These are phyloP conservation scores for Ruellia speciosa DNA, from an alignment of 305 asterid species.

Conservation along the genomic window DNA sequence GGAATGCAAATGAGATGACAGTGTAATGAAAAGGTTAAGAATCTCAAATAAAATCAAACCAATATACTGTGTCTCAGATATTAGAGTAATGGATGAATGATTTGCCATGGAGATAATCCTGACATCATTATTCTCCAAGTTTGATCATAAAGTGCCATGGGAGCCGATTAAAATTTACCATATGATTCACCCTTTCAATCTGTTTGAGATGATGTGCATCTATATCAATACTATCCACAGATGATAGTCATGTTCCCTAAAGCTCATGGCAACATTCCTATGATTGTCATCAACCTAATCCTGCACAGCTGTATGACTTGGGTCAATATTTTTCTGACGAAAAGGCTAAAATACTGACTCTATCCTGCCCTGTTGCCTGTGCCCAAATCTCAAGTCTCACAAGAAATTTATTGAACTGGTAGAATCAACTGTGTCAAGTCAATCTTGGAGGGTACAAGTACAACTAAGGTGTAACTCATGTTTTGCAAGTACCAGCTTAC, in stretches of 20 bases:
- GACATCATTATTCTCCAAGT: too few relatives aligned
- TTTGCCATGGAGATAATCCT: too few relatives aligned
- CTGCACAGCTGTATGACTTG: neutral
- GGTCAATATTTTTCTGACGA: too few relatives aligned
- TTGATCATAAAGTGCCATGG: neutral
- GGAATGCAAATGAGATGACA: neutral
- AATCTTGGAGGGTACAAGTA: neutral
- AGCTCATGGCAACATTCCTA: neutral
- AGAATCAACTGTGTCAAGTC: neutral
- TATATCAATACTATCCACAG: too few relatives aligned
- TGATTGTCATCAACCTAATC: neutral
- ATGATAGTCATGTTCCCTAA: neutral
- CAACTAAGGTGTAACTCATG: neutral
- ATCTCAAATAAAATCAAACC: too few relatives aligned
- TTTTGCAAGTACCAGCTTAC: too few relatives aligned
- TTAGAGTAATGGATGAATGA: too few relatives aligned
- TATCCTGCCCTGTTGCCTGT: too few relatives aligned
- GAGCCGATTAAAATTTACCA: neutral
- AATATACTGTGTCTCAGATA: too few relatives aligned
- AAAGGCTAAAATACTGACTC: slow-evolving; percentile 3
- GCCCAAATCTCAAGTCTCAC: neutral
- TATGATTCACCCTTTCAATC: neutral
- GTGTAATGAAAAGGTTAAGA: too few relatives aligned
- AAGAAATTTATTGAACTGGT: neutral
- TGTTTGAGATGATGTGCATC: neutral